Base-by-base conservation (phyloP, 192 early-diverging fungal genomes). In the Coemansia sp. region DNA sequence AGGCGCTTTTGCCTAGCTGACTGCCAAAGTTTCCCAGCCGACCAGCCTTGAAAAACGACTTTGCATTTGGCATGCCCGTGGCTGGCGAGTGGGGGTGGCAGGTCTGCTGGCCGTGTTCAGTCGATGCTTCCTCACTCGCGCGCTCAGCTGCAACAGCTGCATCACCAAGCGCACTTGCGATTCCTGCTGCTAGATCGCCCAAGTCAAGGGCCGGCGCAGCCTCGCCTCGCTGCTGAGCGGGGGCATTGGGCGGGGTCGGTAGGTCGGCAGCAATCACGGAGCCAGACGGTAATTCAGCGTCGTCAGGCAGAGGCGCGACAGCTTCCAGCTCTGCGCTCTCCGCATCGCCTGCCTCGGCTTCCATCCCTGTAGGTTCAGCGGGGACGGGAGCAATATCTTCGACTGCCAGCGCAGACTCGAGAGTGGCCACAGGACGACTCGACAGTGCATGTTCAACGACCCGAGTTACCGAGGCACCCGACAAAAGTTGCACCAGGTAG, bases 11-110 rank as follows among this genome's bases (percentile, higher is more conserved):
- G 11, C 58, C 42, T 3, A 56, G 5, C 57, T 58, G 42, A 54
- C 41, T 32, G 49, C 71, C 63, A 63, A 79, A 67, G 36, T 20
- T 70, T 0, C 77, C 77, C 25, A 78, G 60, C 25, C 32, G 60
- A 35, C 76, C 76, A 0, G 70, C 59, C 53, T 70, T 73, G 61
- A 79, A 79, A 46, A 79, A 64, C 12, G 77, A 73, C 31, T 51
- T 38, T 24, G 70, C 15, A 9, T 19, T 49, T 9, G 36, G 45
- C 20, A 7, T 41, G 20, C 46, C 63, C 17, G 27, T 27, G 47
- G 64, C 19, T 40, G 25, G 42, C n/a, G 35, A 10, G 45, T n/a
- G 40, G 68, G n/a, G 27, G 64, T 27, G 10, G 17, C 12, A 19
- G 39, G 25, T 19, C 3, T 19, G n/a, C 49, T 63, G 61, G n/a